These are phyloP conservation scores for Neurospora sp. DNA, from an alignment of 495 filamentous ascomycete genomes.

Conservation along the genomic window DNA sequence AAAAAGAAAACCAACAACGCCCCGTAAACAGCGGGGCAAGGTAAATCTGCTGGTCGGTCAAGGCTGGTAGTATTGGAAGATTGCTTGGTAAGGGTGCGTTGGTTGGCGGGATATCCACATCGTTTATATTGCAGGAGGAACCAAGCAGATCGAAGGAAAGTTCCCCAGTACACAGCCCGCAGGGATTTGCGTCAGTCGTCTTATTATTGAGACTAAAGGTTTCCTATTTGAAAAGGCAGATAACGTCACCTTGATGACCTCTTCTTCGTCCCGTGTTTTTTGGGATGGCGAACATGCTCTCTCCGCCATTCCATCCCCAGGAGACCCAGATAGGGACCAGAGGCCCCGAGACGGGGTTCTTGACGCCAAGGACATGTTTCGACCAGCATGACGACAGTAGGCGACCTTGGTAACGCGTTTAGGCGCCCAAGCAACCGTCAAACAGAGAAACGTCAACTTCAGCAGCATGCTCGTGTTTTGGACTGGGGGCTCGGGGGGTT, in stretches of 20 bases:
- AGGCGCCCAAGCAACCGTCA: constrained; percentile 38
- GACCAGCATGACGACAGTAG: constrained; percentile 26
- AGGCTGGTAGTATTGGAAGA: not conserved
- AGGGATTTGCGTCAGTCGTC: not conserved
- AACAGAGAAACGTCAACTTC: constrained; percentile 21
- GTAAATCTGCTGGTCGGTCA: constrained; percentile 1
- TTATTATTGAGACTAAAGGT: not conserved
- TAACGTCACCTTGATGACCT: not conserved
- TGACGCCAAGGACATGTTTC: constrained; percentile 20
- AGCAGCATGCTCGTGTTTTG: not conserved
- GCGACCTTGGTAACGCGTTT: constrained; percentile 14
- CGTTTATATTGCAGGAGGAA: constrained; percentile 8
- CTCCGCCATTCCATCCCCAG: not conserved
- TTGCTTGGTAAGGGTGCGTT: constrained; percentile 2
- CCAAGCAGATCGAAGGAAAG: not conserved
- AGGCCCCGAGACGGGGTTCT: constrained; percentile 9
- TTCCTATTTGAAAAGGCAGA: not conserved
- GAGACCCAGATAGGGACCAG: not conserved
- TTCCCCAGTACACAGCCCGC: not conserved
- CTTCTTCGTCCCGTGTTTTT: not conserved
- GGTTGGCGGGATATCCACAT: constrained; percentile 16
- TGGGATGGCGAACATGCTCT: not conserved
- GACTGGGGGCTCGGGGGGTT: not conserved
- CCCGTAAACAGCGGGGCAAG: not conserved
- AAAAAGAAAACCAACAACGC: not conserved